Base-by-base conservation (phyloP, 2,329 filamentous ascomycete species). In the Botrytis cinerea region DNA sequence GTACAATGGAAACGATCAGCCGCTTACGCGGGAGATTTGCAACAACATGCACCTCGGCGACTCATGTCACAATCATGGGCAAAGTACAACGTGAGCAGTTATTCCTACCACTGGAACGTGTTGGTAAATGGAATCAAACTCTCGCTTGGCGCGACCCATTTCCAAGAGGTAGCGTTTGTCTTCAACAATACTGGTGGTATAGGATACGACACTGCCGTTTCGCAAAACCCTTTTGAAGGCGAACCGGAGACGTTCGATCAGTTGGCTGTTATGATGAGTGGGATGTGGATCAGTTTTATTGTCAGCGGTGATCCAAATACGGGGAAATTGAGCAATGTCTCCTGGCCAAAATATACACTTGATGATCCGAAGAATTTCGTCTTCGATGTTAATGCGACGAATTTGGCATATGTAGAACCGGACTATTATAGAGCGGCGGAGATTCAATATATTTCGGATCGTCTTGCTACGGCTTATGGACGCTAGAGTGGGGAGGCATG, bases 51-150 rank as follows among this genome's bases (percentile, higher is more conserved):
- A 8, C 84, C 85, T 46, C 85, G 89, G 2, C 84, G 89, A 5
- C 82, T 85, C 35, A 85, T 86, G 8, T 86, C 85, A 75, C 82
- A 87, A 76, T 82, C 83, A 1, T 90, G 88, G 86, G 82, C 87
- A 12, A 81, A 83, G 5, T 79, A 83, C 38, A 83, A 83, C 16
- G 78, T 87, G 0, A 80, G 85, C 10, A 87, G 87, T 16, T 91
- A 87, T 80, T 86, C 85, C 77, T 91, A 90, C 81, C 85, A 87
- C 64, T 91, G 91, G 83, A 88, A 91, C 78, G 87, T 87, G 14
- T 81, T 85, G 25, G 81, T 85, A 0, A 83, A 84, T 5, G 85
- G 87, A 16, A 76, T 85, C 1, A 80, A 83, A 0, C 81, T 82
- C 18, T 80, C 82, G 1, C 78, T 81, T 1, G 86, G 86, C 0